Base-by-base conservation (phyloP, 1,284 basidiomycete species). In the Ceratobasidium sp. region DNA sequence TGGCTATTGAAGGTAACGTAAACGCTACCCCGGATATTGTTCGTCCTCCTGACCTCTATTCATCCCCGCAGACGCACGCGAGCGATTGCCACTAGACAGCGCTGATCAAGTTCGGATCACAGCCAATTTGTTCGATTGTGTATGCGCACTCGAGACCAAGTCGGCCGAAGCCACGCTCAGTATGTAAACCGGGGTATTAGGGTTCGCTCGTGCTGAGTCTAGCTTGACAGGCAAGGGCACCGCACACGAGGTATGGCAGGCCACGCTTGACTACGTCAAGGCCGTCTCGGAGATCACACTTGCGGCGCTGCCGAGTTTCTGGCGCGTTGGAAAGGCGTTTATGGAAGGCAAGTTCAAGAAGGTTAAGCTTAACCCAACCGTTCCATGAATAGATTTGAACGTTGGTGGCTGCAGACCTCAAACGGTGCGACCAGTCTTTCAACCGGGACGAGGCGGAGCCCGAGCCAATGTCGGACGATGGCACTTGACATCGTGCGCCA, bases 301-400 rank as follows among this genome's bases (percentile, higher is more conserved):
- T 0, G 82, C 84, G 26, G 89, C 92, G 1, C 87, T 99, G 60
- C 96, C 97, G 2, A 95, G 90, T 80, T 99, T 98, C 84, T 98
- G 96, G 96, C 92, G 92, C 80, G 94, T 99, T 56, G 92, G 94
- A 0, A 95, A 91, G 83, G 91, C 90, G 17, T 97, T 97, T 82
- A 91, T 96, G 84, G 96, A 98, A 58, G 97, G 96, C 3, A 94
- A 93, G 83, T 96, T 94, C 83, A 92, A 91, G 82, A 94, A 92
- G 87, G 95, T 95, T n/a, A 76, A 77, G 83, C 82, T 39, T 37
- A 28, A 37, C 39, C 77, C 28, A 77, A 28, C 31, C 39, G 26
- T 8, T 31, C 10, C 15, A 20, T 23, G 28, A 54, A 49, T 26
- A 35, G 13, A n/a, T 54, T 73, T 64, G 33, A 51, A n/a, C n/a